phyloP scores from a whole-genome alignment of 2,329 filamentous ascomycete genomes.

The Immersiporthe knoxdaviesiana region DNA sequence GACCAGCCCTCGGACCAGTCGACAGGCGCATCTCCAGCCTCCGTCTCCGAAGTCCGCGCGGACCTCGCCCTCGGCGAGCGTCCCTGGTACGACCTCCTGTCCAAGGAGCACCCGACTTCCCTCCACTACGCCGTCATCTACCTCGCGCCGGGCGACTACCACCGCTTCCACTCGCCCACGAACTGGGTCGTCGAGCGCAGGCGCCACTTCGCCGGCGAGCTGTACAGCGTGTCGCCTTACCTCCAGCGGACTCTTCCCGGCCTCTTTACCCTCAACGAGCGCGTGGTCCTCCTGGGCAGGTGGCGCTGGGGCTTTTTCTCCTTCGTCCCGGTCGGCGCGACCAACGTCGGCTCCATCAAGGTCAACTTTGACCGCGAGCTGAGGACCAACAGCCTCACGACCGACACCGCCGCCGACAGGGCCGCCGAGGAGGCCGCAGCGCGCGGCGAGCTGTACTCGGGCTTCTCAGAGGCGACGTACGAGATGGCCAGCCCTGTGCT shows the following conservation, averaged over 20 bases:
- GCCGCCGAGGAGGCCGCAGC: slow-evolving; percentile 79
- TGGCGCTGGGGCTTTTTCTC: slow-evolving; percentile 99
- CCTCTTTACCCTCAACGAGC: slow-evolving; percentile 94
- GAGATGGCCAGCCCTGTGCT: slow-evolving; percentile 75
- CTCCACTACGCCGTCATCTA: slow-evolving; percentile 96
- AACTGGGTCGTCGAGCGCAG: slow-evolving; percentile 94
- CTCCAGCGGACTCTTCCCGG: slow-evolving; percentile 90
- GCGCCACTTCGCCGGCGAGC: slow-evolving; percentile 95
- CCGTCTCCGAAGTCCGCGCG: slow-evolving; percentile 80
- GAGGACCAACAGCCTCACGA: slow-evolving; percentile 87
- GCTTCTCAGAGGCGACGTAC: slow-evolving; percentile 92
- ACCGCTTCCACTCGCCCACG: slow-evolving; percentile 94
- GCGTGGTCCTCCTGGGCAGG: slow-evolving; percentile 87
- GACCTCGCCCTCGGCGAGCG: slow-evolving; percentile 75
- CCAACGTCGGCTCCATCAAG: slow-evolving; percentile 95
- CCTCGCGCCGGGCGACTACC: slow-evolving; percentile 95
- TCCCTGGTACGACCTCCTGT: slow-evolving; percentile 72
- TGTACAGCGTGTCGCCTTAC: slow-evolving; percentile 94
- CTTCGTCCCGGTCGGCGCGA: slow-evolving; percentile 93
- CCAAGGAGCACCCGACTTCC: slow-evolving; percentile 65
- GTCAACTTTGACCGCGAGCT: slow-evolving; percentile 97
- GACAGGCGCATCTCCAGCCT: slow-evolving; percentile 65
- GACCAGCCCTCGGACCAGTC: slow-evolving; percentile 73
- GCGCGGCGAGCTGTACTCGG: slow-evolving; percentile 81
- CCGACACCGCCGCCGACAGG: slow-evolving; percentile 87